Evolutionary conservation across 768 basidiomycete genomes (phyloP).

Genomic region (Amanita exitialis): DNA sequence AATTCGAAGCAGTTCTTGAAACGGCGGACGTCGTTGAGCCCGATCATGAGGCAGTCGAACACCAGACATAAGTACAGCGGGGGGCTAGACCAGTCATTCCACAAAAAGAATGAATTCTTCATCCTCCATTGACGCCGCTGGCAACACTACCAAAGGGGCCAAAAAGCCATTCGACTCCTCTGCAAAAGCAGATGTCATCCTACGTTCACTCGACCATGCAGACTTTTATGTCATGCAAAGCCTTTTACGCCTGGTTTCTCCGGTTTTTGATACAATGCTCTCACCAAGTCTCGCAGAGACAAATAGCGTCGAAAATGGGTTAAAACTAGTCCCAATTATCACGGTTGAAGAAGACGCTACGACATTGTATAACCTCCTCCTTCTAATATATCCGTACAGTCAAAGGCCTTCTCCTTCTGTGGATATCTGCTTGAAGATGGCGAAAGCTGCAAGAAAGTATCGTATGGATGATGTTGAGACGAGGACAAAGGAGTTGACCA

Average conservation of each 20-base stretch:
- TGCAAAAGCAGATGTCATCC: conserved; percentile 15
- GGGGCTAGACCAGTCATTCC: neutral
- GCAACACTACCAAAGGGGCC: no score
- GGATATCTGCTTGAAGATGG: neutral
- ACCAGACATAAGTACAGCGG: neutral
- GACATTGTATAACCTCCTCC: conserved; percentile 8
- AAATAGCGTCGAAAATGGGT: neutral
- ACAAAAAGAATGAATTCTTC: no score
- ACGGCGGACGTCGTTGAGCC: no score
- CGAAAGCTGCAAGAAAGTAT: conserved; percentile 1
- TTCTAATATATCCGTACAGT: conserved; percentile 2
- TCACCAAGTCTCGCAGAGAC: conserved; percentile 10
- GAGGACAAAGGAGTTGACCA: neutral
- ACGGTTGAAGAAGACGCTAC: conserved; percentile 8
- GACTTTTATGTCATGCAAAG: conserved; percentile 19
- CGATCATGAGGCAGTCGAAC: no score
- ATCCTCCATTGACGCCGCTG: no score
- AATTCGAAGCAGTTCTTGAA: no score
- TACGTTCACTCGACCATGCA: conserved; percentile 18
- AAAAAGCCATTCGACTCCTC: conserved; percentile 4
- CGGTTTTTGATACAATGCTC: conserved; percentile 22
- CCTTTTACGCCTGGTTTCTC: conserved; percentile 20
- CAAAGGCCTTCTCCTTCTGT: neutral
- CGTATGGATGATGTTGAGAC: neutral
- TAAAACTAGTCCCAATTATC: conserved; percentile 2